phyloP scores from a whole-genome alignment of 495 filamentous ascomycete genomes.

The Cercophora newfieldiana region DNA sequence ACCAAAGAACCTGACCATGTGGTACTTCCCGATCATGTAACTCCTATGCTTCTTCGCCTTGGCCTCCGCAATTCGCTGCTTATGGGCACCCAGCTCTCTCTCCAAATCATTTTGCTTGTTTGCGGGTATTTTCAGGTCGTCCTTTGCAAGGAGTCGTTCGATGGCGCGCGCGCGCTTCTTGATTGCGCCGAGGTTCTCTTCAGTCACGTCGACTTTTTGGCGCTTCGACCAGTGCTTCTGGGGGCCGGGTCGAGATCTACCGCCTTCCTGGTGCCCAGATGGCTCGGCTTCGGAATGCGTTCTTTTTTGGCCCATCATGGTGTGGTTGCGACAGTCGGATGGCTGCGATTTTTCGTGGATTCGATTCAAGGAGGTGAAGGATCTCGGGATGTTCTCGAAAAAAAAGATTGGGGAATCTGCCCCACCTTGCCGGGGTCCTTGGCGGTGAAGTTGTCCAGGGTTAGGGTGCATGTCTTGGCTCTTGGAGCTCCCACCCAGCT shows the following conservation, averaged over 20 bases:
- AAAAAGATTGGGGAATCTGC: background rate
- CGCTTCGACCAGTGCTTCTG: slow-evolving; percentile 31
- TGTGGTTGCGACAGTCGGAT: background rate
- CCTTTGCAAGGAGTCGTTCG: slow-evolving; percentile 60
- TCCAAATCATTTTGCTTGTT: slow-evolving; percentile 75
- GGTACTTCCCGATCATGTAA: slow-evolving; percentile 81
- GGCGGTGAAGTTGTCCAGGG: background rate
- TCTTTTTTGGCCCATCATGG: slow-evolving; percentile 25
- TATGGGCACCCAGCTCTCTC: slow-evolving; percentile 73
- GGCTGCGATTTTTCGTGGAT: background rate
- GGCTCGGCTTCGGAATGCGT: slow-evolving; percentile 27
- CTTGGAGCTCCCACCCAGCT: slow-evolving; percentile 2
- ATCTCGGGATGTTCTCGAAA: background rate
- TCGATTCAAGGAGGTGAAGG: background rate
- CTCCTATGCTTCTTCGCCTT: slow-evolving; percentile 60
- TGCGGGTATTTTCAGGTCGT: slow-evolving; percentile 63
- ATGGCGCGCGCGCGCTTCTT: slow-evolving; percentile 64
- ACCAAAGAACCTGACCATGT: slow-evolving; percentile 93
- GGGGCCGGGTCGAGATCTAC: slow-evolving; percentile 18
- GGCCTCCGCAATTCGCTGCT: slow-evolving; percentile 64
- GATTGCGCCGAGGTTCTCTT: slow-evolving; percentile 42
- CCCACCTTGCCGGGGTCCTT: background rate
- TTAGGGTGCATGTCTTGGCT: background rate
- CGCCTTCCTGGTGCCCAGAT: slow-evolving; percentile 15
- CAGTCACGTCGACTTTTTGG: slow-evolving; percentile 38